phyloP scores from a whole-genome alignment of 768 basidiomycete genomes.

The Multifurca ochricompacta region DNA sequence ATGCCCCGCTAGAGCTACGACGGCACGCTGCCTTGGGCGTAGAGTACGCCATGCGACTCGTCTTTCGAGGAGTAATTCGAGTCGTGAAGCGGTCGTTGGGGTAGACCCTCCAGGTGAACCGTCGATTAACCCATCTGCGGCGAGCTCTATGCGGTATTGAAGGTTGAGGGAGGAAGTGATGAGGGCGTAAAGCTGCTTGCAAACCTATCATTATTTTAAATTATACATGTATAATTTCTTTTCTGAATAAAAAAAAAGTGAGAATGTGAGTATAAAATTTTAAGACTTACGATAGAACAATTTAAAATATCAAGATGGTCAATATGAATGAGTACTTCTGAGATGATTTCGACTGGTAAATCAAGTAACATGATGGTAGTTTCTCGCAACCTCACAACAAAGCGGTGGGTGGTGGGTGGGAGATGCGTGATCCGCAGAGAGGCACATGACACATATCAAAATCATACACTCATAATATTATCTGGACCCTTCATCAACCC shows the following conservation, averaged over 20 bases:
- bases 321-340: conserved; percentile 3
- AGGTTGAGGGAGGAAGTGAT: conserved; percentile 24
- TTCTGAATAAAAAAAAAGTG: neutral
- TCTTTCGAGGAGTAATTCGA: conserved; percentile 29
- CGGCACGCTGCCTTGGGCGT: conserved; percentile 25
- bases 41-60: conserved; percentile 31
- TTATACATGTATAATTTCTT: no score
- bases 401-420: no score
- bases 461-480: no score
- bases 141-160: conserved; percentile 29
- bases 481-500: neutral
- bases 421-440: no score
- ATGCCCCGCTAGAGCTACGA: conserved; percentile 29
- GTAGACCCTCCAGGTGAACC: conserved; percentile 9
- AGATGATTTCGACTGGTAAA: conserved; percentile 14
- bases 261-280: no score
- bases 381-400: no score
- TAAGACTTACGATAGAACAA: neutral
- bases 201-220: conserved; percentile 25
- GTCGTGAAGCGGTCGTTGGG: conserved; percentile 27
- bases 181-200: conserved; percentile 19
- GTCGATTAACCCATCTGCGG: conserved; percentile 27
- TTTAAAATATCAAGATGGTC: conserved; percentile 1
- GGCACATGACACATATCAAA: no score
- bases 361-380: no score